These are phyloP conservation scores for Alternaria arborescens DNA, from an alignment of 2,329 filamentous ascomycete species.

Conservation along the genomic window DNA sequence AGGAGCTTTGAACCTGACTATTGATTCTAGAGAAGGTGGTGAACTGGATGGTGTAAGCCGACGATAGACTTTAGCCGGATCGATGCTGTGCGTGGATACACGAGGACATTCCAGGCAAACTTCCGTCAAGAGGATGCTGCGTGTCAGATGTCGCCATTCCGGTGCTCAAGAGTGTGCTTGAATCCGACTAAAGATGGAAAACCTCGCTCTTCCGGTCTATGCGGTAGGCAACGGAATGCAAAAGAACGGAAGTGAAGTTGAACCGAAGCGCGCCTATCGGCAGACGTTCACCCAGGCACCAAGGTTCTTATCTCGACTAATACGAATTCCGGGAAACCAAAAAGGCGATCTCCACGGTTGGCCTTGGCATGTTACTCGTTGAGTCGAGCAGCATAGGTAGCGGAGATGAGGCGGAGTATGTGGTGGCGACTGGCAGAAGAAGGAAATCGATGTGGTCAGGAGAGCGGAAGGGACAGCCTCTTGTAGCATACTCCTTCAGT, in stretches of 20 bases:
- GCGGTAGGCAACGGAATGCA: not conserved
- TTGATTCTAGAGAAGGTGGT: conserved; percentile 5
- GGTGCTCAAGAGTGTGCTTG: not conserved
- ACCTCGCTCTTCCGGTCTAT: not conserved
- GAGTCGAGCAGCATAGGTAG: not conserved
- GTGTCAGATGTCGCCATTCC: not conserved
- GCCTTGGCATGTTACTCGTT: conserved; percentile 16
- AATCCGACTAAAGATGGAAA: not conserved
- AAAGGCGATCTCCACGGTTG: conserved; percentile 9
- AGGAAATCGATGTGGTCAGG: not conserved
- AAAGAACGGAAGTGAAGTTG: not conserved
- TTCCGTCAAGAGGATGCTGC: conserved; percentile 3
- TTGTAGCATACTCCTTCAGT: conserved; percentile 4
- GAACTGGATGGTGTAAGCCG: conserved; percentile 8
- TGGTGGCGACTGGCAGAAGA: not conserved
- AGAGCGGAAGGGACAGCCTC: not conserved
- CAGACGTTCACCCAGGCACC: not conserved
- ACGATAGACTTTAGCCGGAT: conserved; percentile 10
- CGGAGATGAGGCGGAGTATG: not conserved
- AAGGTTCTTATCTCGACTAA: conserved; percentile 13
- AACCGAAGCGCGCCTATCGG: not conserved
- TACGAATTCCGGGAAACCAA: conserved; percentile 2
- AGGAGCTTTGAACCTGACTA: conserved; percentile 5
- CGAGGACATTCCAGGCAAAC: not conserved
- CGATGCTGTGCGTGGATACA: not conserved